Base-by-base conservation (phyloP, 176 grass and related monocot genomes). In the Guadua angustifolia region DNA sequence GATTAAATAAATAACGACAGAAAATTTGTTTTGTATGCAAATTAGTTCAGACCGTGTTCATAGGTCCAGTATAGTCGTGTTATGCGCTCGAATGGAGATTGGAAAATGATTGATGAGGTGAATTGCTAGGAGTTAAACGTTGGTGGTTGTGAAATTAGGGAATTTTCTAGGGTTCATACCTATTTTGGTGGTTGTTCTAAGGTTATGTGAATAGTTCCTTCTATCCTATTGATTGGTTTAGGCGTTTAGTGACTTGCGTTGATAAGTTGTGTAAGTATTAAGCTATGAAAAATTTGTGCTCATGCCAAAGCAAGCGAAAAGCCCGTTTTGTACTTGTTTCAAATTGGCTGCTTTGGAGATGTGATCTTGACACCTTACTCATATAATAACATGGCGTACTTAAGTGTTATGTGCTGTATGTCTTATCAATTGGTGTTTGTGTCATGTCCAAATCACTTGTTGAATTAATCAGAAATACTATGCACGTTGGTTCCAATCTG, bases 151-250 rank as follows among this genome's bases (percentile, higher is more conserved):
- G 46, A 40, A 56, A 66, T 86, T 82, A 58, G 9, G 33, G n/a
- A 9, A 38, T 12, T 40, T 15, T n/a, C 40, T 79, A 79, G n/a
- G 57, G 15, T 50, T 82, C 38, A 17, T 62, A 56, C 16, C 0
- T 63, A 55, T 52, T 12, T 11, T 3, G 2, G 26, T 33, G 44
- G 53, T n/a, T 35, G 11, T 56, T 55, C 77, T 56, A 14, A 57
- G 47, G 22, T 53, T 64, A 47, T 26, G 21, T 8, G 74, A 43
- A 56, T 75, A 62, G 10, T n/a, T 52, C 1, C 4, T 63, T 64
- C 55, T 38, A 67, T 72, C 13, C 83, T 46, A 35, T 72, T 7
- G 13, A 57, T 72, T 85, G 25, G 6, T 77, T 71, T 76, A 45
- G 58, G 39, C 25, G 14, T 79, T 56, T 57, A 16, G 58, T 26